Evolutionary conservation across 352 stramenopile genomes (phyloP), one percentile per base, ranked within the genome.

Genomic region (Elongisporangium anandrum): DNA sequence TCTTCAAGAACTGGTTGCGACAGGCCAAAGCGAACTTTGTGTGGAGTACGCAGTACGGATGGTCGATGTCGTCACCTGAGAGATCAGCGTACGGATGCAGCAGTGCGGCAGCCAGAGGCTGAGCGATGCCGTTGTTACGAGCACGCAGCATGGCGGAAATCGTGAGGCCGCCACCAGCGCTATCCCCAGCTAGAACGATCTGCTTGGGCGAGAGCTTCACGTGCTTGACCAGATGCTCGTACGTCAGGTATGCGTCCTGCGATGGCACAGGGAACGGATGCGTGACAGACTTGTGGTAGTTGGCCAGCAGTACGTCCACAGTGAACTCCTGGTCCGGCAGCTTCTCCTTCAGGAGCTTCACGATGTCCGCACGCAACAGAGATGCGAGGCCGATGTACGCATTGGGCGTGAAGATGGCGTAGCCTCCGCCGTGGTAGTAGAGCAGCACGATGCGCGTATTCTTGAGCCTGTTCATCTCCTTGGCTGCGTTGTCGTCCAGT

Each of bases 361-460:
- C 29, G 9, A 41, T 41, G 9, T 41, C 29, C n/a, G 58, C 23
- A 4, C 72, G 67, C 41, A 85, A 45, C 20, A 71, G 69, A 47
- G 67, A 74, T 49, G 66, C 69, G 38, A 88, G 83, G 50, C 73
- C 66, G 0, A 83, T 69, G 62, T 78, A 86, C 55, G 83, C 78
- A 23, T 65, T 68, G n/a, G 75, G 76, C 6, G 62, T 77, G 54
- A 86, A 76, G 47, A 85, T 61, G 10, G 75, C 61, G 64, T 83
- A 87, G 41, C 79, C 77, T 5, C 79, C 79, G 50, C 79, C 79
- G 38, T 89, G 79, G 59, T 73, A 78, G 60, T 85, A 87, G 22
- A 89, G 63, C 51, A 89, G 58, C 34, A 81, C 65, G 24, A 85
- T 50, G 20, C 65, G 65, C 20, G 49, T 56, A 47, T 68, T 61